These are phyloP conservation scores for Platanthera zijinensis DNA, from an alignment of 106 monocot species.

Conservation along the genomic window DNA sequence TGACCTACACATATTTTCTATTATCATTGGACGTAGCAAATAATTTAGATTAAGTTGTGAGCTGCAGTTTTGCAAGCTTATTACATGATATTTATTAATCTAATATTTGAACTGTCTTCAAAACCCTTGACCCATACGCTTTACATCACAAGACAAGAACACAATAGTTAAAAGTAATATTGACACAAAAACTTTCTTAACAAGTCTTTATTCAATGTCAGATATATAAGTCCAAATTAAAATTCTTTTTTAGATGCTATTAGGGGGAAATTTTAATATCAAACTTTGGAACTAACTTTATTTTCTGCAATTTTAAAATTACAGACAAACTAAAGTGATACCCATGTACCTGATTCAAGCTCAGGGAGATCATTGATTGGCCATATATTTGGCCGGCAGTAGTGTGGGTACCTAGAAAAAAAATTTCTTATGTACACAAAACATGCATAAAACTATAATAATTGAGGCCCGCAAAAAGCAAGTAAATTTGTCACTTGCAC, in stretches of 20 bases:
- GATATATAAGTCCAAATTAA: background rate
- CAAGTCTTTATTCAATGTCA: background rate
- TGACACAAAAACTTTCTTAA: background rate
- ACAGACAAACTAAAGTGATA: background rate
- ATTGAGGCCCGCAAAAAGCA: background rate
- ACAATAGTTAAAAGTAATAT: background rate
- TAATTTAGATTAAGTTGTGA: no score
- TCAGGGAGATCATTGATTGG: slow-evolving; percentile 60
- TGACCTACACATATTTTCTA: no score
- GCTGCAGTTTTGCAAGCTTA: no score
- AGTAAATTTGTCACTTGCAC: background rate
- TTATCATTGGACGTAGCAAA: no score
- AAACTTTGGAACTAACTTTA: background rate
- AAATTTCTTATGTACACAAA: background rate
- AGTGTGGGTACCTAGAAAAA: slow-evolving; percentile 76
- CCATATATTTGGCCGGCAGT: slow-evolving; percentile 91
- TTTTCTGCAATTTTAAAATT: background rate
- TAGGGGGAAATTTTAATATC: background rate
- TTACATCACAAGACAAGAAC: background rate
- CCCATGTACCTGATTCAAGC: slow-evolving; percentile 66
- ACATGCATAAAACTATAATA: background rate
- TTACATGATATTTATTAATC: no score
- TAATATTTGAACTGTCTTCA: no score
- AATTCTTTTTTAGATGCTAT: background rate
- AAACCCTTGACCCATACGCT: no score